Evolutionary conservation across 495 filamentous ascomycete species (phyloP).

Genomic region (Penicillium nucicola): DNA sequence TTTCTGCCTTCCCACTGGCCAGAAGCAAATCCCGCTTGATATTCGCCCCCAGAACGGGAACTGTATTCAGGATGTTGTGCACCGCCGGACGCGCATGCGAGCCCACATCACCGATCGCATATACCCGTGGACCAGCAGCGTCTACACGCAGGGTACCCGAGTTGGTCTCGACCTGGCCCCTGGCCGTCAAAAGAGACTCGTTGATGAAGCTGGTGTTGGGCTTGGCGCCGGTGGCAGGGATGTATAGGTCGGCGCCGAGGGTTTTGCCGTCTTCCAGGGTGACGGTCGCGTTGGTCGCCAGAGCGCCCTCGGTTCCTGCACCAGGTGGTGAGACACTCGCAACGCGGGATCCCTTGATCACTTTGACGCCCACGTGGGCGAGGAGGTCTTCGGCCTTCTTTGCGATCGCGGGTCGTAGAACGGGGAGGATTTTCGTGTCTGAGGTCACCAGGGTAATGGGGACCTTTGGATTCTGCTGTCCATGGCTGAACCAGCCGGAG

Average conservation of each 20-base stretch:
- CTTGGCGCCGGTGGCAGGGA: slow-evolving; percentile 43
- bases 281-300: slow-evolving; percentile 23
- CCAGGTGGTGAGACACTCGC: slow-evolving; percentile 11
- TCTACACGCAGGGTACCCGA: slow-evolving; percentile 43
- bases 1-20: slow-evolving; percentile 3
- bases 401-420: slow-evolving; percentile 32
- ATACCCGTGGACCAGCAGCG: slow-evolving; percentile 44
- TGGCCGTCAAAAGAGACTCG: slow-evolving; percentile 25
- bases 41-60: slow-evolving; percentile 43
- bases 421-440: slow-evolving; percentile 42
- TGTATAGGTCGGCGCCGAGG: slow-evolving; percentile 44
- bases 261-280: slow-evolving; percentile 34
- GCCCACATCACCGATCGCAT: slow-evolving; percentile 43
- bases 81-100: slow-evolving; percentile 31
- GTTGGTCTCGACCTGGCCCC: slow-evolving; percentile 41
- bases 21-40: slow-evolving; percentile 39
- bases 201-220: slow-evolving; percentile 46
- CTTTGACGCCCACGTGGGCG: slow-evolving; percentile 38
- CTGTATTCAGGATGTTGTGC: slow-evolving; percentile 32
- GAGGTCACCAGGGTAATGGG: slow-evolving; percentile 42
- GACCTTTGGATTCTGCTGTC: slow-evolving; percentile 31
- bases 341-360: slow-evolving; percentile 37
- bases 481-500: slow-evolving; percentile 24
- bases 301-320: slow-evolving; percentile 21
- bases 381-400: slow-evolving; percentile 40